phyloP scores from a whole-genome alignment of 2,329 filamentous ascomycete genomes.

The Epichloe glyceriae region DNA sequence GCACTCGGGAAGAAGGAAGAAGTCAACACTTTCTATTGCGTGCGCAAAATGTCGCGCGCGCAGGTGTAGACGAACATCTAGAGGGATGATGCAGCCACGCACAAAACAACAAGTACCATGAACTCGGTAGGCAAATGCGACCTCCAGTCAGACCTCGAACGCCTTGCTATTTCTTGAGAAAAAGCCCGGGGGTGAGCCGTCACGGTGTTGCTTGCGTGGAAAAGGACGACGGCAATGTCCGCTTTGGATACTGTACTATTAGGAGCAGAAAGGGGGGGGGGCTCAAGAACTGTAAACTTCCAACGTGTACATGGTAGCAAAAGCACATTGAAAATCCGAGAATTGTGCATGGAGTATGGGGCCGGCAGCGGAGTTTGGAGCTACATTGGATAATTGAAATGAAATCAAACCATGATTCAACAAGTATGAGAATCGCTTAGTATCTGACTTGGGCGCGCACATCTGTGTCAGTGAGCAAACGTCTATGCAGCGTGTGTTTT shows the following conservation, averaged over 20 bases:
- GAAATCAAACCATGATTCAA: background rate
- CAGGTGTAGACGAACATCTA: background rate
- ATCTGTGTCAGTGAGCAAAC: too few species aligned
- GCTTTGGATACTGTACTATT: conserved; percentile 17
- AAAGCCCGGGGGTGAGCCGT: background rate
- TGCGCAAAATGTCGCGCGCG: background rate
- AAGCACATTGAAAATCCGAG: background rate
- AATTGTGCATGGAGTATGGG: background rate
- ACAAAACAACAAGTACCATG: background rate
- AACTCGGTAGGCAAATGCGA: background rate
- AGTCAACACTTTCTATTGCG: background rate
- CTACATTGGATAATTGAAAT: conserved; percentile 5
- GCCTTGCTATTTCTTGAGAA: background rate
- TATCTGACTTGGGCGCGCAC: too few species aligned
- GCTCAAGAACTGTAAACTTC: conserved; percentile 6
- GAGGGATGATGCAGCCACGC: background rate
- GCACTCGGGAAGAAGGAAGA: background rate
- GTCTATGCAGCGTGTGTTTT: too few species aligned
- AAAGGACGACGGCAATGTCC: background rate
- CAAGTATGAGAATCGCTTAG: background rate
- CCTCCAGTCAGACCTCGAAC: background rate
- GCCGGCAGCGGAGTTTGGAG: conserved; percentile 8
- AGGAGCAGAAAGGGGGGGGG: conserved; percentile 5
- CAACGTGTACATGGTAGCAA: conserved; percentile 12
- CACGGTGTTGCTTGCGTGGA: background rate